These are phyloP conservation scores for Reticulascus tulasneorum DNA, from an alignment of 2,329 filamentous ascomycete species.

Conservation along the genomic window DNA sequence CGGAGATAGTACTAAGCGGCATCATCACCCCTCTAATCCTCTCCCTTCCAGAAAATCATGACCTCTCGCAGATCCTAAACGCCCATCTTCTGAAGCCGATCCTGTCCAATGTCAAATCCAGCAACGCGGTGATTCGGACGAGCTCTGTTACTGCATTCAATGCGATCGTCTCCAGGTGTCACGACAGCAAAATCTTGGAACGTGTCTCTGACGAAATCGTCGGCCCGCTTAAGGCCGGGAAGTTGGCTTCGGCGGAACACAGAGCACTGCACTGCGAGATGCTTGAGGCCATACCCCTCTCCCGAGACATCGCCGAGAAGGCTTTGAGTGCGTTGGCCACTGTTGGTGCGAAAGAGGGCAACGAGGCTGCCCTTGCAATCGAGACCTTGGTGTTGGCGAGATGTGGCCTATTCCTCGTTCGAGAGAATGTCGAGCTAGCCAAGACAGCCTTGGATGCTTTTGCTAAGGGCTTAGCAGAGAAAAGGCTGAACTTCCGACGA, in stretches of 20 bases:
- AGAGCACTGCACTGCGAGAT: conserved; percentile 79
- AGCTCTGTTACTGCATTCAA: conserved; percentile 74
- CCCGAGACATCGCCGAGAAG: conserved; percentile 59
- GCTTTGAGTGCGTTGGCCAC: conserved; percentile 63
- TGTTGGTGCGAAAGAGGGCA: conserved; percentile 78
- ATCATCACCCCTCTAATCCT: conserved; percentile 70
- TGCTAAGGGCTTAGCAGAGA: conserved; percentile 79
- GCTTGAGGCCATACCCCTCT: conserved; percentile 61
- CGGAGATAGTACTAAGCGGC: conserved; percentile 81
- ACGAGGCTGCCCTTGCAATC: conserved; percentile 73
- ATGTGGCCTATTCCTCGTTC: conserved; percentile 60
- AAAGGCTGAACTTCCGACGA: conserved; percentile 72
- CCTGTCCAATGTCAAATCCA: conserved; percentile 87
- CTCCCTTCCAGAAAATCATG: conserved; percentile 65
- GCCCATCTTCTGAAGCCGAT: conserved; percentile 78
- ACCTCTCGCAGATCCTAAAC: conserved; percentile 71
- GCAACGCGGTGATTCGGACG: conserved; percentile 71
- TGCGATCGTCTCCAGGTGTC: conserved; percentile 59
- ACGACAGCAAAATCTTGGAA: conserved; percentile 53
- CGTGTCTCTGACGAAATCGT: conserved; percentile 76
- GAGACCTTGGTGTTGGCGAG: conserved; percentile 69
- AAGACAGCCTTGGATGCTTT: conserved; percentile 67
- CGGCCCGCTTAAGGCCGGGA: conserved; percentile 74
- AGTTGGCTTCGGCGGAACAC: conserved; percentile 81
- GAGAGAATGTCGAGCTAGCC: conserved; percentile 57